These are phyloP conservation scores for Glomus cerebriforme DNA, from an alignment of 192 early-diverging fungal species.

Conservation along the genomic window DNA sequence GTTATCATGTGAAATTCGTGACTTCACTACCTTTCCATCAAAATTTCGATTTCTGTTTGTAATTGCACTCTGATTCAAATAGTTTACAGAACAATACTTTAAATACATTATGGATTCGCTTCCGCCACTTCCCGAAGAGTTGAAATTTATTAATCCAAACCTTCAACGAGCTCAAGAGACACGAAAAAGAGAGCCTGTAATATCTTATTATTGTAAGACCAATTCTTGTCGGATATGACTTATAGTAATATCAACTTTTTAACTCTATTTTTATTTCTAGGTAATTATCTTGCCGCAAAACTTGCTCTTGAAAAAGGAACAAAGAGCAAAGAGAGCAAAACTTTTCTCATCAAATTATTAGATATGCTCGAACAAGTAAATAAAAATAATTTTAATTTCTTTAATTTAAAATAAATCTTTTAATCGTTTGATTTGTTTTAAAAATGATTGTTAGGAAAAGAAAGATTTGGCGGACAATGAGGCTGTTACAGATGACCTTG, in stretches of 20 bases:
- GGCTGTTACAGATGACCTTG: constrained; percentile 72
- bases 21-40: too few species aligned
- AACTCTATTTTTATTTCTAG: constrained; percentile 40
- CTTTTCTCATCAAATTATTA: constrained; percentile 68
- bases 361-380: constrained; percentile 81
- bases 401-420: not conserved
- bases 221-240: not conserved
- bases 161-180: constrained; percentile 86
- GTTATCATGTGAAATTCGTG: too few species aligned
- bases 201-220: constrained; percentile 89
- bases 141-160: constrained; percentile 71
- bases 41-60: not conserved
- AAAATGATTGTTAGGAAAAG: constrained; percentile 67
- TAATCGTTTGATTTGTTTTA: too few species aligned
- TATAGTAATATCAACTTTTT: not conserved
- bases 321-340: constrained; percentile 54
- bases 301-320: constrained; percentile 67
- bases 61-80: not conserved
- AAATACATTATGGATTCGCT: not conserved
- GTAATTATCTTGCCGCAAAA: constrained; percentile 82
- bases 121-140: constrained; percentile 56
- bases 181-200: constrained; percentile 75
- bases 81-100: not conserved
- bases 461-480: constrained; percentile 61
- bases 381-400: not conserved